Base-by-base conservation (phyloP, 148 eudicot species). In the Cornus kousa region DNA sequence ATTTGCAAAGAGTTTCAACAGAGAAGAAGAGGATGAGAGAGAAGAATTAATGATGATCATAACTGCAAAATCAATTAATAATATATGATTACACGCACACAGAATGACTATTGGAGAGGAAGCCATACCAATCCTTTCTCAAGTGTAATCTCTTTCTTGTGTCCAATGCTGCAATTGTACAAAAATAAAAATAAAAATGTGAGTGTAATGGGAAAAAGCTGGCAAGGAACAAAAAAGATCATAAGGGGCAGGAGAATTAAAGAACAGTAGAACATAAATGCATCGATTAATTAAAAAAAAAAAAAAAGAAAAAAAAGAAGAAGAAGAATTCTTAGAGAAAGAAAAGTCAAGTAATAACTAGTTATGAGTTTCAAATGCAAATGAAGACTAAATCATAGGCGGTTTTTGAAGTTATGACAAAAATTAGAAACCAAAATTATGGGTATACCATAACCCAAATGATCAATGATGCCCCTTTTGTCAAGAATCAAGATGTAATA, bases 101-200 rank as follows among this genome's bases (percentile, higher is more conserved):
- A n/a, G 9, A 43, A 17, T 17, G 39, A 33, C 24, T 8, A 68
- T 7, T 53, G 13, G 48, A 37, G 78, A 78, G 79, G 78, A 83
- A 68, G 70, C 74, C 80, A 80, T 87, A 96, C 98, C 89, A 92
- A 80, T 74, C 77, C 87, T 87, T 91, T 96, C 69, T 88, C 98
- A 68, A 96, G 86, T 76, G 87, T 48, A 33, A 92, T 87, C 87
- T 93, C 99, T 81, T 89, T 92, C 88, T 88, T 93, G 88, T 83
- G 85, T 74, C 99, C 98, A 72, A 91, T 88, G 87, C 99, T 96
- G 97, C 91, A 86, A 28, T 28, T 67, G 60, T 73, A 68, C n/a
- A 72, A 39, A 75, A 72, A 80, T 7, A 76, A 68, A 57, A 69
- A 80, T n/a, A n/a, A 22, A 82, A 22, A 28, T 71, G 28, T 28